These are phyloP conservation scores for Torrubiella hemipterigena DNA, from an alignment of 2,329 filamentous ascomycete species.

Conservation along the genomic window DNA sequence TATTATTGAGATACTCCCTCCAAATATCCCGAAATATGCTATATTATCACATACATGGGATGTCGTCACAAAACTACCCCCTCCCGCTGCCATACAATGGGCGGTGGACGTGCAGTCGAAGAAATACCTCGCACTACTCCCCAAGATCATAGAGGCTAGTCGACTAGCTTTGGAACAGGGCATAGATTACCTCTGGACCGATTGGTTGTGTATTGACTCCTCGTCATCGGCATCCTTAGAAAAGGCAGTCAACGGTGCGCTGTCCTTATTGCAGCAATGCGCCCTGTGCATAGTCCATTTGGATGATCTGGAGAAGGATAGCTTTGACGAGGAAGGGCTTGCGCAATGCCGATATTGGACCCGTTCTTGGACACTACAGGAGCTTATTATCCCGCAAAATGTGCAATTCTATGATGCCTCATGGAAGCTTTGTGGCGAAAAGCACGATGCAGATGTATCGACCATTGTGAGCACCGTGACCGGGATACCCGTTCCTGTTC, in stretches of 20 bases:
- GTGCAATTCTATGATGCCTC: conserved; percentile 4
- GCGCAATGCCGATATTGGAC: conserved; percentile 4
- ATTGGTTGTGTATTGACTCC: conserved; percentile 3
- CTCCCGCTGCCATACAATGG: neutral
- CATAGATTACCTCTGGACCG: conserved; percentile 5
- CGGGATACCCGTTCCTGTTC: conserved; percentile 2
- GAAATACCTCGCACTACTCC: neutral
- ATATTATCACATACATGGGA: neutral
- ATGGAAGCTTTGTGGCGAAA: conserved; percentile 4
- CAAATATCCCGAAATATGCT: neutral
- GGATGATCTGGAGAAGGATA: neutral
- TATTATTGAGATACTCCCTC: neutral
- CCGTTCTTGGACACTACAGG: conserved; percentile 4
- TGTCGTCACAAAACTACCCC: neutral
- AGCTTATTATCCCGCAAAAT: conserved; percentile 2
- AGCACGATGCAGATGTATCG: conserved; percentile 1
- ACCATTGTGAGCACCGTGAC: conserved; percentile 2
- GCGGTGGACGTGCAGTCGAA: neutral
- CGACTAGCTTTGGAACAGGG: neutral
- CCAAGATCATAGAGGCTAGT: neutral
- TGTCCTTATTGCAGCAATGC: neutral
- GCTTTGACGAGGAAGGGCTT: neutral
- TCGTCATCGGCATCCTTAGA: conserved; percentile 3
- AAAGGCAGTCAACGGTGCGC: conserved; percentile 4
- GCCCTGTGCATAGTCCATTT: conserved; percentile 3